phyloP scores from a whole-genome alignment of 495 filamentous ascomycete genomes.

The Hypoxylon trugodes region DNA sequence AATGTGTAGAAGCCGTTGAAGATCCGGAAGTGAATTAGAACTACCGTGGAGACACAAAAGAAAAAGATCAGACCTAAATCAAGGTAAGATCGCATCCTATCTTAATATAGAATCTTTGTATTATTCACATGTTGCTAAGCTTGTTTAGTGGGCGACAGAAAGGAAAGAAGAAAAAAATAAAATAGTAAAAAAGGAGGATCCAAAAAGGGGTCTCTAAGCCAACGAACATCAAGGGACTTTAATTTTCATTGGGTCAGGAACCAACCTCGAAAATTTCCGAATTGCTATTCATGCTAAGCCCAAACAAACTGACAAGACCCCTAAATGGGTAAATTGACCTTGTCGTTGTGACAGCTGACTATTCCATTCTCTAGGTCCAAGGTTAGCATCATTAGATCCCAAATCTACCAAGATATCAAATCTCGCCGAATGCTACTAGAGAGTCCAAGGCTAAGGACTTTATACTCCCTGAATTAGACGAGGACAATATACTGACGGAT shows the following conservation, averaged over 20 bases:
- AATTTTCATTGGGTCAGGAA: too few species aligned
- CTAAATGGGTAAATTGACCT: not conserved
- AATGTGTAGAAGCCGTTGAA: not conserved
- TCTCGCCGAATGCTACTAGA: slow-evolving; percentile 25
- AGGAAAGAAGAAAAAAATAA: not conserved
- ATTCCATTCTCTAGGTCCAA: not conserved
- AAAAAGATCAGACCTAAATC: not conserved
- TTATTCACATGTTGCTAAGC: not conserved
- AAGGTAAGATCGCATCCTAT: not conserved
- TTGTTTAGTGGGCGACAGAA: not conserved
- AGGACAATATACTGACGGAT: slow-evolving; percentile 2
- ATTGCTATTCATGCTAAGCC: slow-evolving; percentile 6
- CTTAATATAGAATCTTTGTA: not conserved
- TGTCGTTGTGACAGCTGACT: slow-evolving; percentile 1
- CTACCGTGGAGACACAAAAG: not conserved
- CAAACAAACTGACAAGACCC: not conserved
- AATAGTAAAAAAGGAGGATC: not conserved
- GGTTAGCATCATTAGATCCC: slow-evolving; percentile 9
- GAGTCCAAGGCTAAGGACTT: slow-evolving; percentile 6
- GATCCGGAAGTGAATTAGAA: not conserved
- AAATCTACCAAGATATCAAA: slow-evolving; percentile 16
- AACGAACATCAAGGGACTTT: slow-evolving; percentile 1
- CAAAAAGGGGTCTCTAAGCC: not conserved
- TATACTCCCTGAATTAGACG: slow-evolving; percentile 13
- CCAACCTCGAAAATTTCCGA: slow-evolving; percentile 16